Evolutionary conservation across 1,284 basidiomycete species (phyloP).

Genomic region (Ceratobasidium papillatum): DNA sequence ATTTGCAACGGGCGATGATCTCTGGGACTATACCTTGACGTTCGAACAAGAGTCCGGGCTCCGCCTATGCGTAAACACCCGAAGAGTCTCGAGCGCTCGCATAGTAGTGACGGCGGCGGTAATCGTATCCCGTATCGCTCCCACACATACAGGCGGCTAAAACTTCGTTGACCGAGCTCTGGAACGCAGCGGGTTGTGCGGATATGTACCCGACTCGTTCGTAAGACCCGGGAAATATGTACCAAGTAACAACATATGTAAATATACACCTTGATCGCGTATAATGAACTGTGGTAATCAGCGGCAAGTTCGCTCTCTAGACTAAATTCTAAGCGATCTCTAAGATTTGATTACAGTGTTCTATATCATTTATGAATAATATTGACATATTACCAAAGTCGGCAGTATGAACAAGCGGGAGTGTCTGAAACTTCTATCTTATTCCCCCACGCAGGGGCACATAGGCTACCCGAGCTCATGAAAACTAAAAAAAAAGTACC

Average conservation of each 20-base stretch:
- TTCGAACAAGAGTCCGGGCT: constrained; percentile 11
- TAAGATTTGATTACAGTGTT: neutral
- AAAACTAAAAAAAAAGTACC: neutral
- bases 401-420: neutral
- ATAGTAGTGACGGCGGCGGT: no score
- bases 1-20: constrained; percentile 23
- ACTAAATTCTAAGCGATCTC: neutral
- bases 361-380: neutral
- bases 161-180: neutral
- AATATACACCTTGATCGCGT: neutral
- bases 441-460: neutral
- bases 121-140: neutral
- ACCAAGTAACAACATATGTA: neutral
- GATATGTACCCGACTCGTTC: neutral
- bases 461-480: neutral
- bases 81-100: neutral
- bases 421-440: neutral
- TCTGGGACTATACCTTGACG: constrained; percentile 26
- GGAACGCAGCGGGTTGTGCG: neutral
- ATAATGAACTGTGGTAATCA: neutral
- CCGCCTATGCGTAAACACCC: neutral
- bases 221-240: neutral
- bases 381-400: neutral
- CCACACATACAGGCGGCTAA: neutral
- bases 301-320: neutral